Evolutionary conservation across 2,329 filamentous ascomycete genomes (phyloP).

Genomic region (Ceratocystis smalleyi): DNA sequence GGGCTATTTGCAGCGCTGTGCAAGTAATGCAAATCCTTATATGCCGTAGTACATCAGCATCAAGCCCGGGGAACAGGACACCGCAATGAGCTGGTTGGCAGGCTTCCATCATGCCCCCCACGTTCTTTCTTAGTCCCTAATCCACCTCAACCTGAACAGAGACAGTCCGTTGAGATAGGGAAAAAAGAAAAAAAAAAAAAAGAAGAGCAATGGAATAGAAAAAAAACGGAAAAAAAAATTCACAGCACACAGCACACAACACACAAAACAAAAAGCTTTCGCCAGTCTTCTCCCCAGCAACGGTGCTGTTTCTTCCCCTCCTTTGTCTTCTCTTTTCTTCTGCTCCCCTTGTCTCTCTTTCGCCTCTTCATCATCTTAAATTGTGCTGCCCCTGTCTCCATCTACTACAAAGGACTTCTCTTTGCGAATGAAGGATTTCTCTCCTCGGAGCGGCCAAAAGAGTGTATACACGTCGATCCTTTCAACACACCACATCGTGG

Average conservation of each 20-base stretch:
- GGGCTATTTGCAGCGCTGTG: too few relatives aligned
- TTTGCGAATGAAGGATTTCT: too few relatives aligned
- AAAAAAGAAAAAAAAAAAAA: neutral
- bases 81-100: too few relatives aligned
- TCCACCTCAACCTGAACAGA: too few relatives aligned
- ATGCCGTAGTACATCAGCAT: too few relatives aligned
- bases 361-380: neutral
- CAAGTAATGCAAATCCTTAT: too few relatives aligned
- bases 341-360: neutral
- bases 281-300: conserved; percentile 5
- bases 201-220: neutral
- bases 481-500: neutral
- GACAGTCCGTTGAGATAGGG: neutral
- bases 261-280: neutral
- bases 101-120: too few relatives aligned
- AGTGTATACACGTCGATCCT: neutral
- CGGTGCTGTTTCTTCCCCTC: neutral
- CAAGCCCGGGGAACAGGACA: too few relatives aligned
- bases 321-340: neutral
- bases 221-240: neutral
- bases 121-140: too few relatives aligned
- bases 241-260: too few relatives aligned
- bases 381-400: neutral
- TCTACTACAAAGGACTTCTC: neutral
- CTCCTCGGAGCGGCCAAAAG: neutral